Evolutionary conservation across 2,329 filamentous ascomycete species (phyloP), one percentile per base, ranked within the genome.

Genomic region (Microdochium trichocladiopsis): DNA sequence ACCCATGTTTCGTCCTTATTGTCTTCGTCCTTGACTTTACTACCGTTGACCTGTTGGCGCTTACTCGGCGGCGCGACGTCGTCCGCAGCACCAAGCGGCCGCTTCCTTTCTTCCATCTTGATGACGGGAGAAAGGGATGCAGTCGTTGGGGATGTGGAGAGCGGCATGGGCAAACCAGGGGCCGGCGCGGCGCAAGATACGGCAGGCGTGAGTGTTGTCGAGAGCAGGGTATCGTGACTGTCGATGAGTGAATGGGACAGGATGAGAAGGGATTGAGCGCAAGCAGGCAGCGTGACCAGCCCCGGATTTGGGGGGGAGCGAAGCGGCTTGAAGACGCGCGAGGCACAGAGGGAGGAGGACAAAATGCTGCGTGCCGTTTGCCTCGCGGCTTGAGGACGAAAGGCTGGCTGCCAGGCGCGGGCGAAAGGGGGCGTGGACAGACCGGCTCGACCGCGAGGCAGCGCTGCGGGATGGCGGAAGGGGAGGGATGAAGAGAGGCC

Each of bases 91-190:
- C 87, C 81, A 67, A 91, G 89, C 67, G 91, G 88, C 83, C 94
- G 86, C 83, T 99, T 99, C 83, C 94, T 90, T 79, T 97, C 94
- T 82, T 99, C 94, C 93, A 97, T 99, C 83, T 94, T 96, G 78
- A 84, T 78, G 75, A 89, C 80, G 80, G 85, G 85, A 76, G 90
- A 87, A 78, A 88, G 83, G 79, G 86, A 80, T 68, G 74, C 72
- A 72, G 86, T 79, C 73, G 84, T 81, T 69, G 80, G 79, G 62
- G 83, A 80, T 75, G 88, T 87, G 76, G 88, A 84, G 82, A 88
- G 82, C 86, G 86, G 86, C 90, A 95, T 95, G 81, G 90, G 88
- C 28, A 86, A 80, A 75, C 74, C 72, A 72, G 69, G 70, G 64
- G 70, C 66, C 64, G 66, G 69, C 64, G 62, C 36, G 49, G 52